A percentile compares a stretch with the other conserved stretches of the same genome.
Conservation (phyloP, 495 filamentous ascomycete species). For the Geoglossum glabrum region DNA sequence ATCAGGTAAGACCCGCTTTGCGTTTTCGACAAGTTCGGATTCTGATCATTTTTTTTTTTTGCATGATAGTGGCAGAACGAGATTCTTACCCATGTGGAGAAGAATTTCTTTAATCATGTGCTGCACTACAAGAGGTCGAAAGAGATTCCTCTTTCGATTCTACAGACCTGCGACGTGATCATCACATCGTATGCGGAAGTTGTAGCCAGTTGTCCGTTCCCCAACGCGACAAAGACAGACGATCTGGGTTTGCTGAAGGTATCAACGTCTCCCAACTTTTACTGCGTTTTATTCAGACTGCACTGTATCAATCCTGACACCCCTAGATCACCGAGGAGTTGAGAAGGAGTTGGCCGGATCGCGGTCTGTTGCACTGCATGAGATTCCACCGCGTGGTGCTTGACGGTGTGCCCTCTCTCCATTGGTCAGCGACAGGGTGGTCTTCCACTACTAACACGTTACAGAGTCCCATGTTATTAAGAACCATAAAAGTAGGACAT, state of each 20-base stretch:
- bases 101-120: background rate
- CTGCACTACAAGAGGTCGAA: slow-evolving; percentile 1
- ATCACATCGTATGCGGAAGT: background rate
- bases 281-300: background rate
- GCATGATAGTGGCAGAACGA: slow-evolving; percentile 2
- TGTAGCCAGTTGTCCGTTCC: background rate
- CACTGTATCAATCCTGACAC: background rate
- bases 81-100: slow-evolving; percentile 1
- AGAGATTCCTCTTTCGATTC: background rate
- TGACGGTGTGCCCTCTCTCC: slow-evolving; percentile 15
- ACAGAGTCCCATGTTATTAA: slow-evolving; percentile 41
- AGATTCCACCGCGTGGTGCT: slow-evolving; percentile 13
- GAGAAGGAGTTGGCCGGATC: background rate
- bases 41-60: background rate
- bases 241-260: background rate
- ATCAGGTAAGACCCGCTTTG: background rate
- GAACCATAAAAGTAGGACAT: slow-evolving; percentile 28
- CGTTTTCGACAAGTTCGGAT: background rate
- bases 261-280: background rate
- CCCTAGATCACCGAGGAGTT: slow-evolving; percentile 12
- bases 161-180: slow-evolving; percentile 2
- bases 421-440: background rate
- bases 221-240: background rate
- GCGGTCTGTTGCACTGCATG: slow-evolving; percentile 1
- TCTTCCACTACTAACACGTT: background rate